phyloP scores from a whole-genome alignment of 176 grass and related monocot genomes.

The Oryza glumipatula region DNA sequence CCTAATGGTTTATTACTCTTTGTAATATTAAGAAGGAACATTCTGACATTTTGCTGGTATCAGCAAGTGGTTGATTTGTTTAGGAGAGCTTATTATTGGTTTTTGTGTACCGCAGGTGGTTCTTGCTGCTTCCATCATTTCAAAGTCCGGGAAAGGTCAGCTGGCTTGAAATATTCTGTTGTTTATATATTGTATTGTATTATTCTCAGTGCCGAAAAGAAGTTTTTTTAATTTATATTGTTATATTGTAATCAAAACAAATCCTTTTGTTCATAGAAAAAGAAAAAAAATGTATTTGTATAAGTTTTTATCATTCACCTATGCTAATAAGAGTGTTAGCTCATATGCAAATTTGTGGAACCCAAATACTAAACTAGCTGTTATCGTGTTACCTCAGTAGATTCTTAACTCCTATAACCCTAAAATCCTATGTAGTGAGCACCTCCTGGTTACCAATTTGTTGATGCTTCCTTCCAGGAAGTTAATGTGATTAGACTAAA shows the following conservation, averaged over 20 bases:
- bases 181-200: not conserved
- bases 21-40: not conserved
- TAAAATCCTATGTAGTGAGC: not conserved
- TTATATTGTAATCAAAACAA: not conserved
- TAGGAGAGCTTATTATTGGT: not conserved
- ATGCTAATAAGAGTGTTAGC: constrained; percentile 13
- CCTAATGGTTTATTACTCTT: not conserved
- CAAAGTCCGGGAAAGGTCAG: constrained; percentile 84
- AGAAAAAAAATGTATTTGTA: not conserved
- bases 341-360: not conserved
- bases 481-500: not conserved
- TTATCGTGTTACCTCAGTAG: not conserved
- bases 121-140: constrained; percentile 79
- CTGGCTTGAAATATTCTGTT: constrained; percentile 24
- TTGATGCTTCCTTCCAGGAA: not conserved
- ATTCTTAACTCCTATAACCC: not conserved
- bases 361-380: not conserved
- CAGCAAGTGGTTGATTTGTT: not conserved
- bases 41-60: not conserved
- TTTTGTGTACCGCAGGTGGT: constrained; percentile 60
- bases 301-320: not conserved
- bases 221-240: not conserved
- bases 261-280: not conserved
- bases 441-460: not conserved
- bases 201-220: not conserved